Conservation (phyloP, 2,329 filamentous ascomycete species). For the Blumeria hordei region DNA sequence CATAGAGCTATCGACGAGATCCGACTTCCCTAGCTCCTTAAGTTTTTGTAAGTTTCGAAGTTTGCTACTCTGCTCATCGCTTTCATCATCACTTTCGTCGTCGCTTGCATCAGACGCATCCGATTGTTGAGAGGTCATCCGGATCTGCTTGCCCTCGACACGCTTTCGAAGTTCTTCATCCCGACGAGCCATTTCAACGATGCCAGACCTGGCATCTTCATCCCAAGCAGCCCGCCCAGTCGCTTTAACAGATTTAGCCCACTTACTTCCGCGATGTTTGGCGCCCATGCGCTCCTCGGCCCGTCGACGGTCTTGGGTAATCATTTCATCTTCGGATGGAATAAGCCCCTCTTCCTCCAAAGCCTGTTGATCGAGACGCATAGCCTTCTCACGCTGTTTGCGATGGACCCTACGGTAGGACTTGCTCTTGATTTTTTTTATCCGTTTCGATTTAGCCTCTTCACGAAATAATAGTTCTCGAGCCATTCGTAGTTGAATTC, state of each 20-base stretch:
- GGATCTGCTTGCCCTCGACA: conserved; percentile 35
- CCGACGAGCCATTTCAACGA: conserved; percentile 38
- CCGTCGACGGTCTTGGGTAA: conserved; percentile 35
- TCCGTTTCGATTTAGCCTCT: conserved; percentile 65
- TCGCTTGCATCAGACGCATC: conserved; percentile 27
- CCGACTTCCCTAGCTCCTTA: conserved; percentile 20
- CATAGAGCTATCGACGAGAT: conserved; percentile 22
- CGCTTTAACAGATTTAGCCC: conserved; percentile 43
- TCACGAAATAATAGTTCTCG: conserved; percentile 75
- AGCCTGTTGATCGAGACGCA: conserved; percentile 30
- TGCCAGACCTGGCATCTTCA: conserved; percentile 38
- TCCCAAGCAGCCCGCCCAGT: conserved; percentile 44
- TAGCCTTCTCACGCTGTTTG: conserved; percentile 41
- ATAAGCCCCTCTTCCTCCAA: conserved; percentile 33
- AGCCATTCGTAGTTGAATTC: conserved; percentile 51
- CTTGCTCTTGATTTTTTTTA: conserved; percentile 99
- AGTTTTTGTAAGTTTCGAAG: conserved; percentile 24
- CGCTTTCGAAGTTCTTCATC: conserved; percentile 42
- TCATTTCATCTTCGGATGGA: conserved; percentile 37
- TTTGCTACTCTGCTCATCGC: conserved; percentile 23
- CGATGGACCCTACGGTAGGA: conserved; percentile 79
- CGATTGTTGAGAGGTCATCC: conserved; percentile 24
- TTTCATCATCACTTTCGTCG: conserved; percentile 24
- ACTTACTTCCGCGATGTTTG: conserved; percentile 46
- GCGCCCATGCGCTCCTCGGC: conserved; percentile 47